Evolutionary conservation across 768 basidiomycete genomes (phyloP).

Genomic region (Cystobasidium ongulense): DNA sequence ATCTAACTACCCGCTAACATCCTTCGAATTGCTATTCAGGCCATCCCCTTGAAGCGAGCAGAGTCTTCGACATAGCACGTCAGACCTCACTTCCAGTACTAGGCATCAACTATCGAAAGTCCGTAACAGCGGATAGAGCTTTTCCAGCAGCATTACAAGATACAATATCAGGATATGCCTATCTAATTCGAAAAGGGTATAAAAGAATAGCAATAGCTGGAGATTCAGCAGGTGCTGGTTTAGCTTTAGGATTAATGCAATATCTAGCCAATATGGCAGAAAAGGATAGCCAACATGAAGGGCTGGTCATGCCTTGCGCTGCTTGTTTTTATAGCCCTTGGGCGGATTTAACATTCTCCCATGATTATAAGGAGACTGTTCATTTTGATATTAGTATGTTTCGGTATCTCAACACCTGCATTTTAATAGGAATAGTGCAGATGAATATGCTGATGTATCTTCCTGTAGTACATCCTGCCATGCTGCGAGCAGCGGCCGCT

Average conservation of each 20-base stretch:
- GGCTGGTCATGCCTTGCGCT: slow-evolving; percentile 25
- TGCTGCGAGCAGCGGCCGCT: not conserved
- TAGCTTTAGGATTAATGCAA: slow-evolving; percentile 33
- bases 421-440: slow-evolving; percentile 28
- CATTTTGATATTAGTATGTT: slow-evolving; percentile 28
- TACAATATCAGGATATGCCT: slow-evolving; percentile 35
- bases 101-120: slow-evolving; percentile 38
- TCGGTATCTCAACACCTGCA: not conserved
- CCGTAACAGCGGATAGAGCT: not conserved
- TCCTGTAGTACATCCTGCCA: slow-evolving; percentile 22
- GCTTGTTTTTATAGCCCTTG: slow-evolving; percentile 35
- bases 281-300: not conserved
- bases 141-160: slow-evolving; percentile 38
- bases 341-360: slow-evolving; percentile 35
- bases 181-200: slow-evolving; percentile 36
- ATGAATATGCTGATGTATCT: not conserved
- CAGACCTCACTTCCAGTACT: not conserved
- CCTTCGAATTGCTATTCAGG: not conserved
- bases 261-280: slow-evolving; percentile 32
- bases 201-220: slow-evolving; percentile 35
- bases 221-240: slow-evolving; percentile 37
- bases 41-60: not conserved
- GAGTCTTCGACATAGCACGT: slow-evolving; percentile 21
- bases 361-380: not conserved
- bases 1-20: not conserved